A percentile compares a stretch with the other conserved stretches of the same genome.
Conservation (phyloP, 768 basidiomycete genomes). For the Mycena maculata region DNA sequence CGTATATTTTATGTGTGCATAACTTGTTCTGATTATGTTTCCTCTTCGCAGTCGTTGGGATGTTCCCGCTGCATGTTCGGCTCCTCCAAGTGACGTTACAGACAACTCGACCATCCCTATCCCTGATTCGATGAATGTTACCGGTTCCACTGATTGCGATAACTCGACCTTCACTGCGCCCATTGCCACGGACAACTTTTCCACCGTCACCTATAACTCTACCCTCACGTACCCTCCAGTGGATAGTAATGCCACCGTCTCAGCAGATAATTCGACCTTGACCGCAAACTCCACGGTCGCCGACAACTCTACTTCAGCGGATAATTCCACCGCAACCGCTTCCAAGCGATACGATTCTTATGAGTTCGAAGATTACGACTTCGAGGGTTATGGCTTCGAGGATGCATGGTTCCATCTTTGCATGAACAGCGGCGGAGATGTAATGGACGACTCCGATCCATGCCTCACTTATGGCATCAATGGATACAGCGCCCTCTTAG, state of each 20-base stretch:
- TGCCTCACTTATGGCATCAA: conserved; percentile 55
- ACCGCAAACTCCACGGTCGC: conserved; percentile 31
- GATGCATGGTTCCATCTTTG: conserved; percentile 60
- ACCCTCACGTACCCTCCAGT: too few relatives aligned
- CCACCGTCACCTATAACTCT: too few relatives aligned
- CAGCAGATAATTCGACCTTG: too few relatives aligned
- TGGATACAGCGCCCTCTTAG: conserved; percentile 58
- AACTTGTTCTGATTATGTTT: neutral
- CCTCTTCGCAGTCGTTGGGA: conserved; percentile 42
- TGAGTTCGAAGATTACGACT: conserved; percentile 48
- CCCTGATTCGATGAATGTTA: conserved; percentile 12
- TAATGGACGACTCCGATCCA: conserved; percentile 46
- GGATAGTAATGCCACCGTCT: too few relatives aligned
- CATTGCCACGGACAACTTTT: conserved; percentile 29
- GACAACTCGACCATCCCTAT: conserved; percentile 10
- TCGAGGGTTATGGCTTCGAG: conserved; percentile 46
- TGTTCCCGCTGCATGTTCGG: conserved; percentile 48
- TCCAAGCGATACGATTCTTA: conserved; percentile 8
- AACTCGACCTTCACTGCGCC: conserved; percentile 38
- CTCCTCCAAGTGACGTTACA: conserved; percentile 30
- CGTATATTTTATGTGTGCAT: neutral
- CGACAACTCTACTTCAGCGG: conserved; percentile 9
- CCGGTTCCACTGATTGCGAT: conserved; percentile 34
- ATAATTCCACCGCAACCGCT: conserved; percentile 30
- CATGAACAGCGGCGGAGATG: conserved; percentile 53